These are phyloP conservation scores for Prunus dulcis DNA, from an alignment of 306 rosid genomes.

Conservation along the genomic window DNA sequence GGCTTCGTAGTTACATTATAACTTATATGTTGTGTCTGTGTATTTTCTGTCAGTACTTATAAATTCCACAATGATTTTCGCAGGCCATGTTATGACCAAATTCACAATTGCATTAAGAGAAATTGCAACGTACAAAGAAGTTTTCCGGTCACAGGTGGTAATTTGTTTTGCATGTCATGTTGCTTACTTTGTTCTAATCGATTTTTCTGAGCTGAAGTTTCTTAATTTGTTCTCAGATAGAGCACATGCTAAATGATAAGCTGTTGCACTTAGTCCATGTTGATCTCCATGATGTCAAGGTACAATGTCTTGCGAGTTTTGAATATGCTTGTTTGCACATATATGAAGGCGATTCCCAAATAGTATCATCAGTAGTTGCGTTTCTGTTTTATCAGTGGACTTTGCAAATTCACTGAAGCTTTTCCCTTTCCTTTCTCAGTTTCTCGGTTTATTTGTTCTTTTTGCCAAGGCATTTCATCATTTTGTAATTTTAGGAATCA, in stretches of 20 bases:
- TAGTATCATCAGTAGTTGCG: neutral
- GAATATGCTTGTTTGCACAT: neutral
- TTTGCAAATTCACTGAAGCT: too few relatives aligned
- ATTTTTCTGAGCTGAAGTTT: constrained; percentile 26
- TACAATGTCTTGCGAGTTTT: constrained; percentile 10
- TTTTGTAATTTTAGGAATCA: neutral
- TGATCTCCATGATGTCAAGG: constrained; percentile 77
- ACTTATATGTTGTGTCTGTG: constrained; percentile 2
- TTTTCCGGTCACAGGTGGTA: constrained; percentile 89
- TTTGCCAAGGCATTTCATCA: neutral
- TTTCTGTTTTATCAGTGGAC: neutral
- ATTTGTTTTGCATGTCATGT: neutral
- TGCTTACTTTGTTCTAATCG: constrained; percentile 4
- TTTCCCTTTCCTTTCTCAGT: neutral
- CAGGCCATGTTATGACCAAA: constrained; percentile 89
- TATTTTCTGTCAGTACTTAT: neutral
- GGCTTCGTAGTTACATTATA: neutral
- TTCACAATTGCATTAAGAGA: constrained; percentile 88
- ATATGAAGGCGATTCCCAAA: neutral
- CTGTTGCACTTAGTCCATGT: constrained; percentile 50
- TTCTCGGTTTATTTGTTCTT: neutral
- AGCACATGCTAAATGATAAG: constrained; percentile 60
- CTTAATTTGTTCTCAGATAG: constrained; percentile 47
- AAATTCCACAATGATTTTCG: constrained; percentile 7
- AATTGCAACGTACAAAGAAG: constrained; percentile 90